Conservation (phyloP, 805 yeast genomes). For the Ogataea nakhonphanomensis region DNA sequence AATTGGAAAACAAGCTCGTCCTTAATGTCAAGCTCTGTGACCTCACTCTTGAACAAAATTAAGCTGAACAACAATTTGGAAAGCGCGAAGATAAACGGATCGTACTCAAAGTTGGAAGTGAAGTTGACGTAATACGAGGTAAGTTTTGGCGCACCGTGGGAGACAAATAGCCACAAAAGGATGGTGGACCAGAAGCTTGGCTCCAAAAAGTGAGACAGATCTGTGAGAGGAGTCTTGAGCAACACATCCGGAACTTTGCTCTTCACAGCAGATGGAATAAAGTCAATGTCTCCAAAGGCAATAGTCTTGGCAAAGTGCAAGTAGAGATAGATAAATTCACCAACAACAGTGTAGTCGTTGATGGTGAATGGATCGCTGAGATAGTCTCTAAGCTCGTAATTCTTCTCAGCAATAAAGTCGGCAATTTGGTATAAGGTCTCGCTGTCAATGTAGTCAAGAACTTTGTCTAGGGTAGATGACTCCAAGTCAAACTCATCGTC, state of each 20-base stretch:
- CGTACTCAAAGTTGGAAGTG: constrained; percentile 49
- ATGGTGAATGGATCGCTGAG: constrained; percentile 33
- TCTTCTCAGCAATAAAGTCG: constrained; percentile 26
- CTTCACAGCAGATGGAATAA: constrained; percentile 25
- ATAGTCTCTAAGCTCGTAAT: constrained; percentile 29
- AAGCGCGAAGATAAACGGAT: constrained; percentile 49
- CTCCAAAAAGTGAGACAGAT: constrained; percentile 35
- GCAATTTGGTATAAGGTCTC: constrained; percentile 14
- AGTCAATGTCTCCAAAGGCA: constrained; percentile 15
- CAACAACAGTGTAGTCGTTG: constrained; percentile 23
- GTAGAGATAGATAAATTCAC: constrained; percentile 24
- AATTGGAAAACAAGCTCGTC: constrained; percentile 32
- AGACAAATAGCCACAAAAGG: constrained; percentile 38
- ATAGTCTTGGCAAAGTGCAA: constrained; percentile 17
- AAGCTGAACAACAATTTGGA: constrained; percentile 41
- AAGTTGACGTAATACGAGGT: constrained; percentile 52
- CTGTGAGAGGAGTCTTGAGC: constrained; percentile 31
- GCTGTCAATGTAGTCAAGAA: constrained; percentile 10
- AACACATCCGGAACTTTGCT: constrained; percentile 25
- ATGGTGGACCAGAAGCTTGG: constrained; percentile 33
- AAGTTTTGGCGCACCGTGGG: constrained; percentile 40
- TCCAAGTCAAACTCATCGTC: constrained; percentile 6
- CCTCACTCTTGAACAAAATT: constrained; percentile 33
- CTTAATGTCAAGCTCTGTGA: constrained; percentile 21
- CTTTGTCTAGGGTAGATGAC: constrained; percentile 7